Base-by-base conservation (phyloP, 2,329 filamentous ascomycete genomes). In the Ophiostoma himal-ulmi region DNA sequence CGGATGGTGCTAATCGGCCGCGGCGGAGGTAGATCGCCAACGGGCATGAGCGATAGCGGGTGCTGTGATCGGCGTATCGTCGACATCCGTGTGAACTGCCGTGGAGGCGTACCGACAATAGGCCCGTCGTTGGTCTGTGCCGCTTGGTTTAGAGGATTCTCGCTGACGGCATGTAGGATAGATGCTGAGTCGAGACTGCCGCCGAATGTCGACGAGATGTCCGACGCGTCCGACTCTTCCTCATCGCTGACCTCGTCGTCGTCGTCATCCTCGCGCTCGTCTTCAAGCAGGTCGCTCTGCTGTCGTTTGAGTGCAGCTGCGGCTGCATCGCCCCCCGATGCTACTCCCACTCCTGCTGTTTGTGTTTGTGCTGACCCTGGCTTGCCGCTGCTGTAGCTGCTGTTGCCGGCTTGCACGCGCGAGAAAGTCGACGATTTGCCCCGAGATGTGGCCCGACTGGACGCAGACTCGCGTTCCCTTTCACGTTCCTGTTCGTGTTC, bases 171-270 rank as follows among this genome's bases (percentile, higher is more conserved):
- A 37, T 89, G 88, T 20, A 93, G 83, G 68, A 93, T 87, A 5
- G 90, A 92, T 20, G 86, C 85, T 3, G 90, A 91, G 76, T 92
- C 90, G 60, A 90, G 85, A 76, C 88, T 90, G 71, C 85, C 90
- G 71, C 84, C 85, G 75, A 90, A 91, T 60, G 88, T 86, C 30
- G 85, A 89, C 8, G 86, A 88, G 75, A 88, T 83, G 74, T 89
- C 87, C 8, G 86, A 89, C 36, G 78, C 84, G 74, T 88, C 87
- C 7, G 88, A 88, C 41, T 86, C 84, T 36, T 83, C 83, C 0
- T 71, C 70, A 11, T 72, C 70, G 17, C 69, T 67, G 5, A 69
- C 73, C 13, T 82, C 85, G 67, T 81, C 71, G 11, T 67, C 62
- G 10, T 65, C 78, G 54, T 84, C 81, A 57, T 82, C 85, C 67